phyloP scores from a whole-genome alignment of 331 rosid genomes.

The Pyracantha coccinea region DNA sequence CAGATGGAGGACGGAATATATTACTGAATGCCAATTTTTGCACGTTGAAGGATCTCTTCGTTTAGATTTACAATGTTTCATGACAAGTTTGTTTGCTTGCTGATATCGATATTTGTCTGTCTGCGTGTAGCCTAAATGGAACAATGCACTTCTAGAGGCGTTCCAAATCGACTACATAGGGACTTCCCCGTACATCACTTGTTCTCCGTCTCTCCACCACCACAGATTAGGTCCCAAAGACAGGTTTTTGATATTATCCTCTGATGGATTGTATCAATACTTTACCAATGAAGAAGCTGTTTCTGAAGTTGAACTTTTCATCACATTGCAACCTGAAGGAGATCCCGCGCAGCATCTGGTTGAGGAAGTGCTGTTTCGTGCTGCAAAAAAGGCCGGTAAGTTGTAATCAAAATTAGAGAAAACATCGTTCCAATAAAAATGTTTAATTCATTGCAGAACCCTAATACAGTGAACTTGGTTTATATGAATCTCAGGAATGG shows the following conservation, averaged over 20 bases:
- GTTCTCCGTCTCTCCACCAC: constrained; percentile 74
- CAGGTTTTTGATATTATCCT: constrained; percentile 80
- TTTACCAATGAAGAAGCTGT: constrained; percentile 94
- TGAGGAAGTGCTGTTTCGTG: constrained; percentile 90
- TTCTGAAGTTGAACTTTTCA: constrained; percentile 90
- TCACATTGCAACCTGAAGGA: constrained; percentile 91
- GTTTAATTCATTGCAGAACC: background rate
- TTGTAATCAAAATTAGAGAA: background rate
- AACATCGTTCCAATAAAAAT: background rate
- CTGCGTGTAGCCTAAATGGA: constrained; percentile 89
- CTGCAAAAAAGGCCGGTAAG: constrained; percentile 86
- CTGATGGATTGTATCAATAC: constrained; percentile 95
- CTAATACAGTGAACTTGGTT: constrained; percentile 6
- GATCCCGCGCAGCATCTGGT: constrained; percentile 97
- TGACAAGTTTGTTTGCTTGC: background rate
- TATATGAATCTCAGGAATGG: constrained; percentile 59
- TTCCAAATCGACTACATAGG: constrained; percentile 93
- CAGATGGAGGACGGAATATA: background rate
- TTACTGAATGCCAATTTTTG: background rate
- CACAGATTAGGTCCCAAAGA: constrained; percentile 89
- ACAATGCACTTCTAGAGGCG: constrained; percentile 84
- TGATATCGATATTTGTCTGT: background rate
- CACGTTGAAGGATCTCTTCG: background rate
- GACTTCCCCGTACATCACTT: constrained; percentile 75
- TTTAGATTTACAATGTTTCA: background rate